Base-by-base conservation (phyloP, 1,139 yeast species). In the Meyerozyma carpophila region DNA sequence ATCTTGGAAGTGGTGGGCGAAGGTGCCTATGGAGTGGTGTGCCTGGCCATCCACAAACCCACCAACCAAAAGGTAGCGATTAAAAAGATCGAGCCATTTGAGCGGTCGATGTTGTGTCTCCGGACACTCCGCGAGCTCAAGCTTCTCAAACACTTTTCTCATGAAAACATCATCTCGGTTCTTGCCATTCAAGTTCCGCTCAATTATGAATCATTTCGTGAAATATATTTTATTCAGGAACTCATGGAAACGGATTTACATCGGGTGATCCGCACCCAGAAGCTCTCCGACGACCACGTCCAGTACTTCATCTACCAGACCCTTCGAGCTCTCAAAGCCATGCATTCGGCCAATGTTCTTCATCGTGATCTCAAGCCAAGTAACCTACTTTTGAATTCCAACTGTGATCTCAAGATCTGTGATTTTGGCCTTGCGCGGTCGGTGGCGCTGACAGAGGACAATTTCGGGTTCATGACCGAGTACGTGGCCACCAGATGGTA, bases 401-500 rank as follows among this genome's bases (percentile, higher is more conserved):
- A 91, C 61, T 93, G 98, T 68, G 98, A 91, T 65, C 75, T 93
- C 53, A 93, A 93, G 59, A 79, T 93, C 34, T 89, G 98, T 64
- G 98, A 93, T 63, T 93, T 93, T 65, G 98, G 98, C 0, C 74
- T 93, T 36, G 96, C 98, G 1, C 71, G 98, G 45, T 63, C 69
- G 21, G 58, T 61, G 36, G 69, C 70, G 0, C 57, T 57, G 20
- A 53, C 57, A 25, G 64, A 54, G 41, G 82, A 79, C 58, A 81
- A 79, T 55, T 77, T 79, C 48, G 85, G 91, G 37, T 81, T 82
- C 61, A 77, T 93, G 86, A 93, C 98, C 3, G 98, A 93, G 64
- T 93, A 93, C 61, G 98, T 93, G 42, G 98, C 98, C 8, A 93
- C 98, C 5, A 72, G 98, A 55, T 91, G 98, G 98, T 91, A 91